Conservation (phyloP, 352 stramenopile species). For the Phytopythium helicoides region DNA sequence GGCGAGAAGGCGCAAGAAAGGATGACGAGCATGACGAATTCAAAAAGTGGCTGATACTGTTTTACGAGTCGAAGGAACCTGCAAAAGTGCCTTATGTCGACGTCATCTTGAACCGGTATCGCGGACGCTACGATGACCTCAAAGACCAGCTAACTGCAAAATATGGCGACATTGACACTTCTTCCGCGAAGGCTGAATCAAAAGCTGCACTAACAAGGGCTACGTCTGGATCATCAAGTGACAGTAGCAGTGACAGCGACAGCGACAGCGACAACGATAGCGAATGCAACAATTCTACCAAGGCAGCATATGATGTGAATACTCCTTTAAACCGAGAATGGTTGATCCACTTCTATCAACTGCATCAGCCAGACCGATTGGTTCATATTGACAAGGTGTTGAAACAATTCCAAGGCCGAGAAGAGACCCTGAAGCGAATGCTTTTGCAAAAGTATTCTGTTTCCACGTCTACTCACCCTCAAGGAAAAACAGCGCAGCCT, state of each 20-base stretch:
- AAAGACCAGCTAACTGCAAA: constrained; percentile 49
- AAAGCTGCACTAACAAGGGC: constrained; percentile 14
- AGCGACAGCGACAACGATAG: constrained; percentile 15
- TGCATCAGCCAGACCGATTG: constrained; percentile 52
- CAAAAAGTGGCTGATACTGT: constrained; percentile 42
- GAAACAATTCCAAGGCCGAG: constrained; percentile 55
- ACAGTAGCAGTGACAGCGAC: constrained; percentile 6
- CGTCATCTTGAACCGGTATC: constrained; percentile 54
- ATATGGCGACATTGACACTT: constrained; percentile 28
- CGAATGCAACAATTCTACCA: constrained; percentile 5
- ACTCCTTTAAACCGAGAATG: constrained; percentile 38
- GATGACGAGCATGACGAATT: constrained; percentile 28
- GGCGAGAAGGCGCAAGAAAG: background rate
- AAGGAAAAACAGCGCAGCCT: too few species aligned
- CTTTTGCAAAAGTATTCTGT: constrained; percentile 52
- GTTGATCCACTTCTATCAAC: constrained; percentile 52
- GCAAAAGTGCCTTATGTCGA: constrained; percentile 56
- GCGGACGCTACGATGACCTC: constrained; percentile 50
- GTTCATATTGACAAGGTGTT: constrained; percentile 45
- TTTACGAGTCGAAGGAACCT: constrained; percentile 42
- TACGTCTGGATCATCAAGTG: constrained; percentile 7
- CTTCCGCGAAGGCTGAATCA: background rate
- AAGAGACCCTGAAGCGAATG: constrained; percentile 63
- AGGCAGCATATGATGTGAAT: constrained; percentile 14
- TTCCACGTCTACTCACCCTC: too few species aligned